Evolutionary conservation across 345 rosid genomes (phyloP), one percentile per base, ranked within the genome.

Genomic region (Orychophragmus violaceus): DNA sequence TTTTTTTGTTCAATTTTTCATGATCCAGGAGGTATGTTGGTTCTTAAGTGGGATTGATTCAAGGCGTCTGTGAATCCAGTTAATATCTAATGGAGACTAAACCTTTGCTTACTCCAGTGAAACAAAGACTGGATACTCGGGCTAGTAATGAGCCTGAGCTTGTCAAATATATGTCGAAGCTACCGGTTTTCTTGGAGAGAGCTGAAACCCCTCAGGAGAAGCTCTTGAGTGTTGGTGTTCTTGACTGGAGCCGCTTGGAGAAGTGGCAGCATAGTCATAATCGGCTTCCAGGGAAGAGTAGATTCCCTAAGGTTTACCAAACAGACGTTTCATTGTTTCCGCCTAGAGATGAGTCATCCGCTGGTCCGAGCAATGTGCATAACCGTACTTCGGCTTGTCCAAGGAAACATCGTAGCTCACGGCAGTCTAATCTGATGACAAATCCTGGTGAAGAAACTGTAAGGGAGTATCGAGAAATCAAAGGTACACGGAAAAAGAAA

Each of bases 191-290:
- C 83, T 79, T 90, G 71, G 87, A 85, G 85, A 78, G 76, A 77
- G 76, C 87, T 49, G 81, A 77, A 69, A 71, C 74, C 1, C 80
- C 64, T 30, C 75, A 79, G 55, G 97, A 87, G 50, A 87, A 78
- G 52, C 80, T 82, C 65, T 75, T 88, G 71, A 90, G 82, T 35
- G 81, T 94, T 62, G 99, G 99, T 76, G 99, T 94, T 64, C 95
- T 94, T 70, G 89, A 88, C 53, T 90, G 97, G 99, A 76, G 84
- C 5, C 90, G 85, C 42, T 84, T 94, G 23, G 94, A 94, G 70
- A 88, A 82, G 71, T 93, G 98, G 98, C 87, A 87, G 59, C 72
- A 65, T 71, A 74, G 69, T 76, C 84, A 84, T 59, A 82, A 77
- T 51, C 84, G 72, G 41, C 14, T 6, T 49, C 60, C 74, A 5